A percentile compares a stretch with the other conserved stretches of the same genome.
phyloP scores from a whole-genome alignment of 495 filamentous ascomycete species.

The Cercophora scortea region DNA sequence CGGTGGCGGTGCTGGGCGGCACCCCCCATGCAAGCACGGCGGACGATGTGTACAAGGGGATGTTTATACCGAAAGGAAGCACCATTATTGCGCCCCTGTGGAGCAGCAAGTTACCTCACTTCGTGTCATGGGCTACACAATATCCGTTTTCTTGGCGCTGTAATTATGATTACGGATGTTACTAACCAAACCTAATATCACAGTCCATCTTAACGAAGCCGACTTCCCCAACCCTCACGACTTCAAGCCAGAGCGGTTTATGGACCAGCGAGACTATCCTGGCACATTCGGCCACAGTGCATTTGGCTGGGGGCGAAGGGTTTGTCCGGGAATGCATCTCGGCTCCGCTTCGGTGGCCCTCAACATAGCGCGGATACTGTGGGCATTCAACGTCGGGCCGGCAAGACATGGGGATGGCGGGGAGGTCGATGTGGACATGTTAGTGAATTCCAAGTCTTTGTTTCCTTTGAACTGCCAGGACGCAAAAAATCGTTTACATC shows the following conservation, averaged over 20 bases:
- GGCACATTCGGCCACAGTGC: slow-evolving; percentile 47
- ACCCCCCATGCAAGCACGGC: slow-evolving; percentile 51
- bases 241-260: slow-evolving; percentile 39
- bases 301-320: slow-evolving; percentile 50
- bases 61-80: slow-evolving; percentile 43
- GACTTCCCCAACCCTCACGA: slow-evolving; percentile 50
- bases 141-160: not conserved
- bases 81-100: slow-evolving; percentile 45
- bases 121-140: not conserved
- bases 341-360: slow-evolving; percentile 42
- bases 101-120: slow-evolving; percentile 36
- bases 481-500: not conserved
- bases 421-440: slow-evolving; percentile 43
- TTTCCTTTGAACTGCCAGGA: not conserved
- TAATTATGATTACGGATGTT: not conserved
- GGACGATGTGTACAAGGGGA: slow-evolving; percentile 47
- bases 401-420: slow-evolving; percentile 36
- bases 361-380: slow-evolving; percentile 46
- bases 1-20: slow-evolving; percentile 41
- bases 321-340: slow-evolving; percentile 48
- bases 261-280: slow-evolving; percentile 37
- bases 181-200: slow-evolving; percentile 10
- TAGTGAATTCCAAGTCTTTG: not conserved
- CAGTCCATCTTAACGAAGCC: slow-evolving; percentile 47
- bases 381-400: slow-evolving; percentile 42